A percentile compares a stretch with the other conserved stretches of the same genome.
Evolutionary conservation across 106 monocot species (phyloP).

Genomic region (Dioscorea dumetorum): DNA sequence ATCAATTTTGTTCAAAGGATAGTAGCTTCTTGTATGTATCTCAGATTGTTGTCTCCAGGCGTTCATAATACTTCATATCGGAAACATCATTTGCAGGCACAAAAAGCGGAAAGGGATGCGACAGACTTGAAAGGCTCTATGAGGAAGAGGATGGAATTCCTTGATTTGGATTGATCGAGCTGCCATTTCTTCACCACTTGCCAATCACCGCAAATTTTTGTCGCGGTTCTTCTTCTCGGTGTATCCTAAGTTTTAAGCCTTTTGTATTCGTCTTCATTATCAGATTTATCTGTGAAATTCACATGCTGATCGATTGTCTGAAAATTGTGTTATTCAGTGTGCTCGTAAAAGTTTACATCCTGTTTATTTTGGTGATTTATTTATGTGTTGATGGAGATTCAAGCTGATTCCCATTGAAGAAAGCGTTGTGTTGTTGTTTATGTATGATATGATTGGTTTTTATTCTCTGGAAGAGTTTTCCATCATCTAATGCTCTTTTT

Average conservation of each 20-base stretch:
- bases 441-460: too few relatives aligned
- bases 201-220: constrained; percentile 1
- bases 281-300: background rate
- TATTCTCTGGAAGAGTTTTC: too few relatives aligned
- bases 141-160: constrained; percentile 75
- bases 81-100: constrained; percentile 22
- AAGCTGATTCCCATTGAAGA: too few relatives aligned
- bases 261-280: background rate
- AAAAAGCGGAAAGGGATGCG: constrained; percentile 63
- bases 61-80: background rate
- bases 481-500: too few relatives aligned
- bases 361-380: too few relatives aligned
- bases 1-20: background rate
- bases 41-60: background rate
- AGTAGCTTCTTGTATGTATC: background rate
- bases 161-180: constrained; percentile 44
- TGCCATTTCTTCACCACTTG: too few relatives aligned
- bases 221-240: background rate
- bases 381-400: too few relatives aligned
- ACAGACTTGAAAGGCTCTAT: constrained; percentile 63
- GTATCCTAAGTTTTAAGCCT: background rate
- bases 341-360: too few relatives aligned
- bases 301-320: background rate
- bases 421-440: too few relatives aligned
- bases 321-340: background rate